Conservation (phyloP, 2,329 filamentous ascomycete genomes). For the Cytospora leucostoma region DNA sequence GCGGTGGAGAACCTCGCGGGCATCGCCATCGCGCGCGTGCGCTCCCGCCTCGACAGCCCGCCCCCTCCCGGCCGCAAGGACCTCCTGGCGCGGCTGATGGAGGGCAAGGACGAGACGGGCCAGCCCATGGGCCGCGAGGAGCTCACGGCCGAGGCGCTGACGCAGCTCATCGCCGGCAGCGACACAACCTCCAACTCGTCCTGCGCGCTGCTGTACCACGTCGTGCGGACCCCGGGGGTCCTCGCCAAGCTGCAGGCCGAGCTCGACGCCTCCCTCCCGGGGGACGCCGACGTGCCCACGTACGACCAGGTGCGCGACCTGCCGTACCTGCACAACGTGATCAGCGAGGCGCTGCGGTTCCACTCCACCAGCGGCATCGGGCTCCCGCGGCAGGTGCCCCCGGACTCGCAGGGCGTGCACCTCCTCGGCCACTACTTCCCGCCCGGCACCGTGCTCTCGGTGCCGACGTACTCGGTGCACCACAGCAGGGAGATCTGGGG, state of each 20-base stretch:
- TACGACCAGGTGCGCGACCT: conserved; percentile 75
- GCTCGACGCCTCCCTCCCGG: conserved; percentile 70
- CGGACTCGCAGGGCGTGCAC: conserved; percentile 60
- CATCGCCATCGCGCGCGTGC: conserved; percentile 83
- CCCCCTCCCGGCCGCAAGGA: conserved; percentile 70
- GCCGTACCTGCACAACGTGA: conserved; percentile 72
- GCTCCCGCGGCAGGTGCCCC: conserved; percentile 73
- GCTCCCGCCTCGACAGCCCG: conserved; percentile 70
- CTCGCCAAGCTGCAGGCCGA: conserved; percentile 72
- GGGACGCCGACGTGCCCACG: conserved; percentile 62
- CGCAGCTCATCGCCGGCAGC: conserved; percentile 79
- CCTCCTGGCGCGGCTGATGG: conserved; percentile 79
- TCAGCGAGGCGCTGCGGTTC: conserved; percentile 82
- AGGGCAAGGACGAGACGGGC: conserved; percentile 80
- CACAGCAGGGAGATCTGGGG: conserved; percentile 57
- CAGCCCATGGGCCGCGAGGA: conserved; percentile 75
- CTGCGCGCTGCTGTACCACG: conserved; percentile 81
- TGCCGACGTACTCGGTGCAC: conserved; percentile 82
- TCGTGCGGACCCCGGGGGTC: conserved; percentile 68
- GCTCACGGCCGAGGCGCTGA: conserved; percentile 84
- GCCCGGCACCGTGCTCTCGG: conserved; percentile 72
- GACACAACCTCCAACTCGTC: conserved; percentile 80
- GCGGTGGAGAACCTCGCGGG: conserved; percentile 81
- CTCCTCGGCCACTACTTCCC: conserved; percentile 71
- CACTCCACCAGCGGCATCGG: conserved; percentile 87